Evolutionary conservation across 2,329 filamentous ascomycete genomes (phyloP).

Genomic region (Aspergillus versicolor): DNA sequence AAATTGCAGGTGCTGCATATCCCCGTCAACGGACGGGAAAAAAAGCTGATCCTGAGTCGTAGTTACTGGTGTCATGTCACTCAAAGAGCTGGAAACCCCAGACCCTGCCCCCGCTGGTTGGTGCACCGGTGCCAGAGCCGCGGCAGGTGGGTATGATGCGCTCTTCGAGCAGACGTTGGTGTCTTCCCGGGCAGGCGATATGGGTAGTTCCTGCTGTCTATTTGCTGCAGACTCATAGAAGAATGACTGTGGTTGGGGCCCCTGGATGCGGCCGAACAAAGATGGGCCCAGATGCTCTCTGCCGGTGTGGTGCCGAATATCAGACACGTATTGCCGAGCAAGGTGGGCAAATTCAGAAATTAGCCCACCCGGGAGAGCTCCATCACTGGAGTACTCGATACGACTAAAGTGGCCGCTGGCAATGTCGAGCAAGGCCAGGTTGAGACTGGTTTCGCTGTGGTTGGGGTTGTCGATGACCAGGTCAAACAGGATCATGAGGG

Average conservation of each 20-base stretch:
- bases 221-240: too few species aligned
- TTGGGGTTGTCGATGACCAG: conserved; percentile 40
- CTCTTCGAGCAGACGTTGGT: too few species aligned
- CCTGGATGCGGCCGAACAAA: neutral
- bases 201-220: too few species aligned
- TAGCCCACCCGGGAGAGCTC: conserved; percentile 39
- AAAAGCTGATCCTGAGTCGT: neutral
- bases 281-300: neutral
- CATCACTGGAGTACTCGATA: conserved; percentile 40
- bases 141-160: too few species aligned
- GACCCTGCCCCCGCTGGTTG: too few species aligned
- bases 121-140: too few species aligned
- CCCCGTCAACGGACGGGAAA: neutral
- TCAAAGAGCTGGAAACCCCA: neutral
- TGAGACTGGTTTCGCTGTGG: conserved; percentile 36
- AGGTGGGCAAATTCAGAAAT: conserved; percentile 45
- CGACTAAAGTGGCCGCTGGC: conserved; percentile 46
- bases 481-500: conserved; percentile 45
- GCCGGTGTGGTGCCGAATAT: neutral
- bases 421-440: conserved; percentile 44
- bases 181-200: too few species aligned
- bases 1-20: neutral
- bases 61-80: neutral
- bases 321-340: conserved; percentile 27
- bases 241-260: too few species aligned